Percentiles rank a stretch among this genome's conserved stretches.
Conservation (phyloP, 805 yeast genomes). For the Peterozyma xylosa region DNA sequence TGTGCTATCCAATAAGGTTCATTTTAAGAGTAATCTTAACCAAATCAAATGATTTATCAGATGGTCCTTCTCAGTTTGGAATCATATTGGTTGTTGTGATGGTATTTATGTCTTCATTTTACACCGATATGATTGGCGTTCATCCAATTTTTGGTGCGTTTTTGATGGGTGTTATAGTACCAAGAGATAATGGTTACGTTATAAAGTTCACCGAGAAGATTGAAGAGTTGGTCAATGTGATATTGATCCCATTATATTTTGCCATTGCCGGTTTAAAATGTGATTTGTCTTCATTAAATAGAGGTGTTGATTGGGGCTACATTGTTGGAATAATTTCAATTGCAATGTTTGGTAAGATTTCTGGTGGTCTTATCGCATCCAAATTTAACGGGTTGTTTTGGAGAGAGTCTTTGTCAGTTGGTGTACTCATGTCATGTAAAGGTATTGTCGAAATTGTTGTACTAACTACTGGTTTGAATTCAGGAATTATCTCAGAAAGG, state of each 20-base stretch:
- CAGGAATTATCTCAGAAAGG: conserved; percentile 56
- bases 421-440: conserved; percentile 80
- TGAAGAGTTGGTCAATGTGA: conserved; percentile 68
- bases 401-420: conserved; percentile 73
- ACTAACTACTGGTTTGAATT: conserved; percentile 62
- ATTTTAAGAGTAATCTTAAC: conserved; percentile 36
- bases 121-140: conserved; percentile 78
- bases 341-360: conserved; percentile 61
- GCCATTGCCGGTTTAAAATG: conserved; percentile 73
- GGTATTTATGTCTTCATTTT: conserved; percentile 63
- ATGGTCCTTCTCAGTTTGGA: conserved; percentile 59
- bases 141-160: conserved; percentile 86
- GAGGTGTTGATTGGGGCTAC: conserved; percentile 75
- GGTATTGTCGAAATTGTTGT: conserved; percentile 85
- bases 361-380: conserved; percentile 63
- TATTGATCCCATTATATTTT: conserved; percentile 71
- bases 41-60: conserved; percentile 42
- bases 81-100: conserved; percentile 47
- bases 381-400: conserved; percentile 53
- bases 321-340: conserved; percentile 57
- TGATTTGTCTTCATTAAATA: conserved; percentile 53
- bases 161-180: conserved; percentile 67
- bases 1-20: conserved; percentile 49
- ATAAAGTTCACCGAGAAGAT: conserved; percentile 63
- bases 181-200: conserved; percentile 70